phyloP scores from a whole-genome alignment of 2,329 filamentous ascomycete species.

The Fusarium vanettenii region DNA sequence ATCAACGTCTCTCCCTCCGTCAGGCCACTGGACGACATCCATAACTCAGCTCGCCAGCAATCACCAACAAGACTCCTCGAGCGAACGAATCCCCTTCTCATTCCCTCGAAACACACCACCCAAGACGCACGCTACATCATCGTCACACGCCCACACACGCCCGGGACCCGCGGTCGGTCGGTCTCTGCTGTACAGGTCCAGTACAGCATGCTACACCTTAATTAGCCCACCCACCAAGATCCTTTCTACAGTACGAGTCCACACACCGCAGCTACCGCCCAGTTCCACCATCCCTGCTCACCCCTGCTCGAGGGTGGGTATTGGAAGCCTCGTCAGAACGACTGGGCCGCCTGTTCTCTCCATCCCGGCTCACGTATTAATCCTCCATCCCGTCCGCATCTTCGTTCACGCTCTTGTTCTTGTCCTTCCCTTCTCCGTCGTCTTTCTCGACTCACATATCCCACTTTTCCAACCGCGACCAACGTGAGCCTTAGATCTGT shows the following conservation, averaged over 20 bases:
- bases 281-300: slow-evolving; percentile 32
- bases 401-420: slow-evolving; percentile 20
- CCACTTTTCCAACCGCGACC: slow-evolving; percentile 36
- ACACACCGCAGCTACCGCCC: slow-evolving; percentile 36
- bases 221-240: slow-evolving; percentile 36
- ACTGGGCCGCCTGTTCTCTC: slow-evolving; percentile 41
- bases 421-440: slow-evolving; percentile 33
- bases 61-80: background rate
- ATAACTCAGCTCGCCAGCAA: slow-evolving; percentile 6
- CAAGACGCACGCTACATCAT: slow-evolving; percentile 31
- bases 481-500: slow-evolving; percentile 22
- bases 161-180: slow-evolving; percentile 6
- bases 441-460: slow-evolving; percentile 39
- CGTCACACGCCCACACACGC: slow-evolving; percentile 24
- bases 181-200: too few species aligned
- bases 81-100: slow-evolving; percentile 10
- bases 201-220: slow-evolving; percentile 13
- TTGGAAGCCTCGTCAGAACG: slow-evolving; percentile 45
- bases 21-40: slow-evolving; percentile 27
- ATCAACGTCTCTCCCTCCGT: background rate
- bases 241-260: slow-evolving; percentile 7
- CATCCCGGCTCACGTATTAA: slow-evolving; percentile 45
- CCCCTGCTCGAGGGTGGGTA: slow-evolving; percentile 36
- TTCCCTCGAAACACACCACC: slow-evolving; percentile 33
- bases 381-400: slow-evolving; percentile 41